Percentiles rank a stretch among this genome's conserved stretches.
Evolutionary conservation across 1,139 yeast genomes (phyloP).

Genomic region (Blastobotrys apis): DNA sequence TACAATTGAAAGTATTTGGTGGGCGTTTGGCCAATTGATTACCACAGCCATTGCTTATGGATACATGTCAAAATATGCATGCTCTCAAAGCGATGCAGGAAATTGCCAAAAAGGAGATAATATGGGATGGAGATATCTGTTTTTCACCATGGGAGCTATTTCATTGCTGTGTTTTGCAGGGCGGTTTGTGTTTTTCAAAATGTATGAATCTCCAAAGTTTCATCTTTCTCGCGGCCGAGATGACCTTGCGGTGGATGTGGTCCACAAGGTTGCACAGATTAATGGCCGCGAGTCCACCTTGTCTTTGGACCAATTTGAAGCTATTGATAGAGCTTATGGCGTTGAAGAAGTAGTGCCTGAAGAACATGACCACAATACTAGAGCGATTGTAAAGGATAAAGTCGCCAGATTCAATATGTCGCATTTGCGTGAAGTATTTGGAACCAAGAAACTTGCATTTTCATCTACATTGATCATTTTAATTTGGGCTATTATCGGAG

Average conservation of each 20-base stretch:
- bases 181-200: conserved; percentile 44
- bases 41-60: conserved; percentile 53
- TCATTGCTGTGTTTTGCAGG: conserved; percentile 46
- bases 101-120: conserved; percentile 46
- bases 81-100: conserved; percentile 33
- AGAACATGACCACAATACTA: not conserved
- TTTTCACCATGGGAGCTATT: conserved; percentile 49
- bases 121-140: conserved; percentile 57
- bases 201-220: conserved; percentile 56
- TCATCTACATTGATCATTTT: conserved; percentile 42
- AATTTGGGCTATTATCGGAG: conserved; percentile 51
- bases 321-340: conserved; percentile 33
- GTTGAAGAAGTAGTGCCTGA: not conserved
- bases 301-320: conserved; percentile 43
- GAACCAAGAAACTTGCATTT: conserved; percentile 38
- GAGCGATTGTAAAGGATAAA: not conserved
- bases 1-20: conserved; percentile 52
- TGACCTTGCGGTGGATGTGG: conserved; percentile 38
- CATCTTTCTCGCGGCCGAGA: conserved; percentile 49
- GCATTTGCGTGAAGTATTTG: conserved; percentile 36
- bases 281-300: conserved; percentile 39
- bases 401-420: conserved; percentile 16
- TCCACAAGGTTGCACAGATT: conserved; percentile 17
- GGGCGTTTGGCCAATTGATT: conserved; percentile 60
- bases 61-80: conserved; percentile 41